Conservation (phyloP, 305 asterid genomes). For the Fraxinus ornus region DNA sequence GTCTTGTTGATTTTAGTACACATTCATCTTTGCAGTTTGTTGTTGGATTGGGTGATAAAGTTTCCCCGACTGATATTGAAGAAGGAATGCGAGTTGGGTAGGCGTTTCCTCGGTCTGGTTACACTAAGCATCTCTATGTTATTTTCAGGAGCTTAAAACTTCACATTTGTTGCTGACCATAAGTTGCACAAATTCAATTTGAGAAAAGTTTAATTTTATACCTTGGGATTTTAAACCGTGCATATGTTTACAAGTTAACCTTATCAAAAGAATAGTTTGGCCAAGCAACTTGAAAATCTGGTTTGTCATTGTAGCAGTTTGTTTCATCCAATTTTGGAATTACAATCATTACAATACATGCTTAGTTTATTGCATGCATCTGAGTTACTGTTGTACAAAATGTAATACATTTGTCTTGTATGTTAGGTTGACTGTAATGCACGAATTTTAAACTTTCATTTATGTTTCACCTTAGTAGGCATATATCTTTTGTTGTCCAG, state of each 20-base stretch:
- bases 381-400: not conserved
- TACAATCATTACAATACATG: not conserved
- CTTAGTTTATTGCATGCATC: not conserved
- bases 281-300: conserved; percentile 1
- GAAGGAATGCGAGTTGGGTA: conserved; percentile 69
- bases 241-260: not conserved
- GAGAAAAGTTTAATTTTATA: not conserved
- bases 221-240: not conserved
- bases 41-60: conserved; percentile 46
- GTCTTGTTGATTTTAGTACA: not conserved
- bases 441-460: not conserved
- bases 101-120: conserved; percentile 17
- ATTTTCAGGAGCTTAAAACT: no score
- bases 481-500: not conserved
- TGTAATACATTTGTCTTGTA: not conserved
- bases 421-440: not conserved
- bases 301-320: not conserved
- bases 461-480: not conserved
- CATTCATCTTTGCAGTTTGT: conserved; percentile 49
- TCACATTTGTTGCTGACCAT: not conserved
- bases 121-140: no score
- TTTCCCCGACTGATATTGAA: conserved; percentile 60
- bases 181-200: conserved; percentile 6
- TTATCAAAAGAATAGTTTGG: not conserved
- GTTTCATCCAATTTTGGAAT: not conserved